A percentile compares a stretch with the other conserved stretches of the same genome.
Evolutionary conservation across 805 yeast species (phyloP).

Genomic region (Candida easanensis): DNA sequence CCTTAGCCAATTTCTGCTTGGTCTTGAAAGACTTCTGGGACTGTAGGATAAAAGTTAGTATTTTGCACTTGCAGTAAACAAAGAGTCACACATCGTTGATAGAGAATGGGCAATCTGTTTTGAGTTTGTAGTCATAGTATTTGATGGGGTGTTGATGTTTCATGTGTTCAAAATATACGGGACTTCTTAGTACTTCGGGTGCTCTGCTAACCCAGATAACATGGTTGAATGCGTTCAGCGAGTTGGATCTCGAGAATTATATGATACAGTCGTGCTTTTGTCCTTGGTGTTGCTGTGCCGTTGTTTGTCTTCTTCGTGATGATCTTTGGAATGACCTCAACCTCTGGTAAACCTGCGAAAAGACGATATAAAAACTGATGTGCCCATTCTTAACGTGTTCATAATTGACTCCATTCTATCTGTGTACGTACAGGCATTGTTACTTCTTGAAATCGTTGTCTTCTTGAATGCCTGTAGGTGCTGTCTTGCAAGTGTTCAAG

Average conservation of each 20-base stretch:
- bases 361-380: not conserved
- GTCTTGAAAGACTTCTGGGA: conserved; percentile 94
- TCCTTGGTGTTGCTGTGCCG: no score
- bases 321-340: no score
- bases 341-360: not conserved
- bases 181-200: no score
- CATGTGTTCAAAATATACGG: no score
- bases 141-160: no score
- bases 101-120: not conserved
- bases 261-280: no score
- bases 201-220: no score
- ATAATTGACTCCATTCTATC: not conserved
- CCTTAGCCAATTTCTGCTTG: conserved; percentile 99
- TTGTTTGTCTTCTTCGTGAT: not conserved
- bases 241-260: no score
- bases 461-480: not conserved
- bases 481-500: conserved; percentile 24
- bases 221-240: no score
- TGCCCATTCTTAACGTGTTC: conserved; percentile 4
- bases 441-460: conserved; percentile 29
- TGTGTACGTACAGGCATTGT: conserved; percentile 41
- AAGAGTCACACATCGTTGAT: not conserved
- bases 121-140: no score
- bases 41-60: conserved; percentile 36
- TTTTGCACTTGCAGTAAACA: no score